Base-by-base conservation (phyloP, 345 rosid species). In the Lenwebbia sp. region DNA sequence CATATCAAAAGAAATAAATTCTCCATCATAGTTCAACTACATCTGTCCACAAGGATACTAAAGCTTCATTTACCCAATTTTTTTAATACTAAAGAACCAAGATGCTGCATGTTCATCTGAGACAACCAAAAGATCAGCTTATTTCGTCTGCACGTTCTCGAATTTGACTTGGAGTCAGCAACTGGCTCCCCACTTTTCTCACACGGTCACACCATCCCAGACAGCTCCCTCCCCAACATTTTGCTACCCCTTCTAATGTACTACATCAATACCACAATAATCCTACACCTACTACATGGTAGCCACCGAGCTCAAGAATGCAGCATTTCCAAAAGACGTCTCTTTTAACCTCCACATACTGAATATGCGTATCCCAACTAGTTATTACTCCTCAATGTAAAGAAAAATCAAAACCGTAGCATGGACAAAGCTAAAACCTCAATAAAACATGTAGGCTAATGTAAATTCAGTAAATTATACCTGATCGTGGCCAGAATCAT, bases 401-500 rank as follows among this genome's bases (percentile, higher is more conserved):
- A 70, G 47, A 70, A 70, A 19, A 70, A 3, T 15, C 6, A 62
- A 78, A 74, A 28, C 54, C 28, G 58, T 53, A 33, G 47, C 49
- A 23, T 28, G 60, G 33, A 30, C 26, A 56, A 86, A 86, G 21
- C 82, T 50, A 65, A 53, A 78, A 75, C 50, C 21, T 19, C 52
- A 51, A 25, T 10, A 37, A 70, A 70, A 70, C 13, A 4, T 17
- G 47, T 11, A 37, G 47, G 81, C 25, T 19, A 70, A 33, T 37
- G 13, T 70, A 70, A 19, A 76, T 14, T 37, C 52, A 30, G 58
- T 56, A 82, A 23, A 37, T 83, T 54, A 74, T 90, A 97, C 99
- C 97, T 91, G 96, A 90, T 96, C 98, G 84, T 89, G 93, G 86
- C 87, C 87, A 84, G 92, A 88, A 25, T 91, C 98, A 86, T 78